These are phyloP conservation scores for Tetrahymena thermophila DNA, from an alignment of 73 alveolate species.

Conservation along the genomic window DNA sequence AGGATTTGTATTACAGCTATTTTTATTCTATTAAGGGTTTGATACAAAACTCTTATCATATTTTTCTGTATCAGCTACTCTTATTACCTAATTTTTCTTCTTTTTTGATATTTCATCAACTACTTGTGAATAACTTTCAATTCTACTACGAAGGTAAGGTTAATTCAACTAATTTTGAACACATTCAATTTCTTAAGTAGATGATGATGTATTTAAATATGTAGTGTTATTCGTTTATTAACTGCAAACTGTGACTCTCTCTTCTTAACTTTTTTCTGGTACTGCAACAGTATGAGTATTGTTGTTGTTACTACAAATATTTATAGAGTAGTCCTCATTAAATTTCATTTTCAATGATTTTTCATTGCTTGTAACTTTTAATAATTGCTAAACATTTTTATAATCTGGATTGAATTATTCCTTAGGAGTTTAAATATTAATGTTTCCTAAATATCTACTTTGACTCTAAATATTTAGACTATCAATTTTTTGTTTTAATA, in stretches of 20 bases:
- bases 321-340: not conserved
- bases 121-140: not conserved
- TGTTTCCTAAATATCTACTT: not conserved
- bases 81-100: not conserved
- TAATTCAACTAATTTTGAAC: not conserved
- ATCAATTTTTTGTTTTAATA: not conserved
- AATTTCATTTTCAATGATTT: not conserved
- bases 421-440: not conserved
- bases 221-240: not conserved
- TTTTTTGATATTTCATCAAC: not conserved
- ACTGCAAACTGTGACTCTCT: not conserved
- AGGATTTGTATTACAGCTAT: not conserved
- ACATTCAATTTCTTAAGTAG: not conserved
- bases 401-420: not conserved
- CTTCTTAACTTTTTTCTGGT: not conserved
- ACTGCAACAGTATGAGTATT: not conserved
- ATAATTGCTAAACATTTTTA: not conserved
- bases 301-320: not conserved
- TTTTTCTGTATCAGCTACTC: not conserved
- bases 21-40: not conserved
- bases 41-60: not conserved
- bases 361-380: not conserved
- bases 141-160: not conserved
- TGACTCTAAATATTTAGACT: not conserved
- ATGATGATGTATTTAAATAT: not conserved